Conservation (phyloP, 2,329 filamentous ascomycete species). For the Arthrobotrys musiformis region DNA sequence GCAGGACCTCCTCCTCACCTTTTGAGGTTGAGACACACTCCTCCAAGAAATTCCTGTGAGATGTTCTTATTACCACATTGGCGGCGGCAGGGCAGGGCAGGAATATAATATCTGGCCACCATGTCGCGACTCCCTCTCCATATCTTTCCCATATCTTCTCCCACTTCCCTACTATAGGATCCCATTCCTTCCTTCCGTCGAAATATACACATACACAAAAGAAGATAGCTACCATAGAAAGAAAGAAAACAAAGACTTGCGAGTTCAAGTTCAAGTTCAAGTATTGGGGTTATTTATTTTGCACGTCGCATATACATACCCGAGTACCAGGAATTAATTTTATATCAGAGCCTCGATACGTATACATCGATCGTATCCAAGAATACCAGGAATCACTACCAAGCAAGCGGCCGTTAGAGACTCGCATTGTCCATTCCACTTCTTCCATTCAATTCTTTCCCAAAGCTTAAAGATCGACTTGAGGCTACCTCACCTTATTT, state of each 20-base stretch:
- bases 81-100: constrained; percentile 22
- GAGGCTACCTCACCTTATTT: background rate
- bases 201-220: background rate
- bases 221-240: background rate
- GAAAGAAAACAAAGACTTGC: constrained; percentile 20
- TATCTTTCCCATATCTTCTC: constrained; percentile 10
- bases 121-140: constrained; percentile 34
- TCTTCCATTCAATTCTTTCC: constrained; percentile 3
- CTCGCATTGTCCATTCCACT: background rate
- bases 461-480: background rate
- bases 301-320: background rate
- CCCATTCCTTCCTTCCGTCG: constrained; percentile 2
- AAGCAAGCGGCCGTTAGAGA: constrained; percentile 9
- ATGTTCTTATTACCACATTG: constrained; percentile 24
- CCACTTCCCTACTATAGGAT: constrained; percentile 1
- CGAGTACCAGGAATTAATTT: background rate
- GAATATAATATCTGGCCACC: constrained; percentile 55
- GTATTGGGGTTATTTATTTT: background rate
- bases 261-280: background rate
- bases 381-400: no score
- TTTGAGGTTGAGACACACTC: constrained; percentile 35
- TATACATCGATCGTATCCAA: background rate
- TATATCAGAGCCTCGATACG: background rate
- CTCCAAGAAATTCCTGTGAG: constrained; percentile 33
- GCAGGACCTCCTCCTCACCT: constrained; percentile 44